These are phyloP conservation scores for Cylindricascospora bacillispora DNA, from an alignment of 1,139 yeast species.

Conservation along the genomic window DNA sequence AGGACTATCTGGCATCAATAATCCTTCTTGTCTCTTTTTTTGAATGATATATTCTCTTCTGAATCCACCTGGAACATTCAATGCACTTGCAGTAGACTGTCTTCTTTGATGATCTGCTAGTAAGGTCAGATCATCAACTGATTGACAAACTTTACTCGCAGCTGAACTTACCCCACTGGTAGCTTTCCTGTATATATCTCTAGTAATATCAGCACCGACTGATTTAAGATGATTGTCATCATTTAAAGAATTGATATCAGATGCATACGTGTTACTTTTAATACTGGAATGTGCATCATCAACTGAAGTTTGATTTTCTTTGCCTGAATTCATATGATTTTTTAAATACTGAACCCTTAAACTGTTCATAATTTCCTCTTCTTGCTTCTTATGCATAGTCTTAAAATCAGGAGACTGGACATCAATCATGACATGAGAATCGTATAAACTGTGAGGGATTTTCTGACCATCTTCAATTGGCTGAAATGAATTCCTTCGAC, in stretches of 20 bases:
- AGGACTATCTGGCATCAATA: neutral
- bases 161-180: conserved; percentile 2
- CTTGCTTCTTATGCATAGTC: conserved; percentile 12
- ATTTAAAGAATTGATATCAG: neutral
- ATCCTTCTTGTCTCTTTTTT: conserved; percentile 24
- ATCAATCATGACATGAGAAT: conserved; percentile 19
- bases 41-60: conserved; percentile 50
- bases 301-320: conserved; percentile 2
- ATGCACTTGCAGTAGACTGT: conserved; percentile 50
- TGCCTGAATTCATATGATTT: conserved; percentile 3
- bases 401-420: conserved; percentile 25
- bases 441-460: too few relatives aligned
- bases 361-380: conserved; percentile 20
- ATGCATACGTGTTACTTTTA: neutral
- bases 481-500: conserved; percentile 3
- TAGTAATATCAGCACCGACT: conserved; percentile 64
- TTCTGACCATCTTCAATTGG: too few relatives aligned
- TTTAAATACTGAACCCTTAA: conserved; percentile 18
- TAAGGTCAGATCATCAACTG: conserved; percentile 21
- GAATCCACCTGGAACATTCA: conserved; percentile 73
- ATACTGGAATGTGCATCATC: conserved; percentile 2
- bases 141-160: conserved; percentile 16
- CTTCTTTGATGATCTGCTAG: conserved; percentile 29
- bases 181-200: conserved; percentile 38
- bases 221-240: conserved; percentile 1